Evolutionary conservation across 306 rosid genomes (phyloP).

Genomic region (Cicer bijugum): DNA sequence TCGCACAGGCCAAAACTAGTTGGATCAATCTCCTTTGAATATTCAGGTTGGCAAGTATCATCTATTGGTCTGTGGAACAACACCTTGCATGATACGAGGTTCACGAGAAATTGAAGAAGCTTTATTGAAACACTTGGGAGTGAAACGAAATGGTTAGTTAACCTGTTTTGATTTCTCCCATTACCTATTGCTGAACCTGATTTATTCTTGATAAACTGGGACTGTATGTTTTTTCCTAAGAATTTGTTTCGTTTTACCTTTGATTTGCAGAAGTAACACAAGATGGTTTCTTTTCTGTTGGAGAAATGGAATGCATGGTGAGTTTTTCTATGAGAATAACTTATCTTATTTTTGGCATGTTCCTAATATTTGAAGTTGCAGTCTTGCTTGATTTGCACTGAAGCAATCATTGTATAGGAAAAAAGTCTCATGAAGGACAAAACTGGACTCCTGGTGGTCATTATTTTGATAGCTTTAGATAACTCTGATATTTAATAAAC

Average conservation of each 20-base stretch:
- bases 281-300: constrained; percentile 98
- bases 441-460: constrained; percentile 9
- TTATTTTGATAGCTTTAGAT: constrained; percentile 17
- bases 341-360: constrained; percentile 24
- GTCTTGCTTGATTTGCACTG: constrained; percentile 31
- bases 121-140: constrained; percentile 89
- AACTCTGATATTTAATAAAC: constrained; percentile 23
- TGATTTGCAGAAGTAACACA: constrained; percentile 85
- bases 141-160: constrained; percentile 86
- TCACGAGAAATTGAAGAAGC: constrained; percentile 91
- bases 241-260: constrained; percentile 43
- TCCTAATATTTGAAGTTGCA: constrained; percentile 27
- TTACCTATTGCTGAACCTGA: constrained; percentile 2
- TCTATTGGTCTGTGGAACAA: constrained; percentile 95
- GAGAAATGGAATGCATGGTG: constrained; percentile 99
- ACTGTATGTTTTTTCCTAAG: constrained; percentile 5
- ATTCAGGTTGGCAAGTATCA: constrained; percentile 93
- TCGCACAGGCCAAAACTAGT: constrained; percentile 42
- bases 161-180: constrained; percentile 27
- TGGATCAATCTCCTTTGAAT: constrained; percentile 44
- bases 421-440: constrained; percentile 3
- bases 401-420: constrained; percentile 13
- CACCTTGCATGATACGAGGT: constrained; percentile 99
- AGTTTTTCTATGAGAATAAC: constrained; percentile 48
- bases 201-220: constrained; percentile 30